These are phyloP conservation scores for Achaetomiella virescens DNA, from an alignment of 495 filamentous ascomycete genomes.

Conservation along the genomic window DNA sequence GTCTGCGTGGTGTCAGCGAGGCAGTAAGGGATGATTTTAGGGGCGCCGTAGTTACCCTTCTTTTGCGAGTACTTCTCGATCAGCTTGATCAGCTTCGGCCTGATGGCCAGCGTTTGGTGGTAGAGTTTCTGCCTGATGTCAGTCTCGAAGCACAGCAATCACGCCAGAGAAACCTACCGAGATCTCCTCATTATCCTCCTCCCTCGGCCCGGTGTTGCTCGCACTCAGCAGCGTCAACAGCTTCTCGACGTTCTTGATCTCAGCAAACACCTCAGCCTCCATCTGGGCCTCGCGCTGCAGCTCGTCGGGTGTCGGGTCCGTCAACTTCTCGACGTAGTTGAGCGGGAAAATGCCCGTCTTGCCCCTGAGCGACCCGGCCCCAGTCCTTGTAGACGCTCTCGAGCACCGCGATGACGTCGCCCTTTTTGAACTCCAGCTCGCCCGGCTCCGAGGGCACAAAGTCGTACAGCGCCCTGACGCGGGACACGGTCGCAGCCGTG, in stretches of 20 bases:
- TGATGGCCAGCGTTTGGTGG: conserved; percentile 86
- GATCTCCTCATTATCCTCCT: conserved; percentile 88
- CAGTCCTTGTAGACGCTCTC: conserved; percentile 99
- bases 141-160: not conserved
- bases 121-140: conserved; percentile 60
- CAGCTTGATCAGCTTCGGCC: conserved; percentile 93
- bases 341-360: conserved; percentile 97
- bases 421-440: conserved; percentile 92
- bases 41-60: conserved; percentile 63
- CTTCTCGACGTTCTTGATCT: conserved; percentile 99
- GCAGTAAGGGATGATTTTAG: not conserved
- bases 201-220: conserved; percentile 79
- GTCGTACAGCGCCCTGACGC: conserved; percentile 89
- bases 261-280: conserved; percentile 95
- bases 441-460: conserved; percentile 90
- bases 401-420: conserved; percentile 93
- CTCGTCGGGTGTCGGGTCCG: conserved; percentile 91
- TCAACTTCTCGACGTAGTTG: conserved; percentile 96
- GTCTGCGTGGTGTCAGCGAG: conserved; percentile 50
- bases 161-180: conserved; percentile 47
- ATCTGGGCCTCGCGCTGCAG: conserved; percentile 93
- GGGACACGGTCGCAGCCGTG: conserved; percentile 94
- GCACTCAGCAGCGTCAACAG: conserved; percentile 88
- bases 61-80: conserved; percentile 99
- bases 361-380: conserved; percentile 89